Evolutionary conservation across 345 rosid genomes (phyloP).

Genomic region (Eucalyptus lansdowneana): DNA sequence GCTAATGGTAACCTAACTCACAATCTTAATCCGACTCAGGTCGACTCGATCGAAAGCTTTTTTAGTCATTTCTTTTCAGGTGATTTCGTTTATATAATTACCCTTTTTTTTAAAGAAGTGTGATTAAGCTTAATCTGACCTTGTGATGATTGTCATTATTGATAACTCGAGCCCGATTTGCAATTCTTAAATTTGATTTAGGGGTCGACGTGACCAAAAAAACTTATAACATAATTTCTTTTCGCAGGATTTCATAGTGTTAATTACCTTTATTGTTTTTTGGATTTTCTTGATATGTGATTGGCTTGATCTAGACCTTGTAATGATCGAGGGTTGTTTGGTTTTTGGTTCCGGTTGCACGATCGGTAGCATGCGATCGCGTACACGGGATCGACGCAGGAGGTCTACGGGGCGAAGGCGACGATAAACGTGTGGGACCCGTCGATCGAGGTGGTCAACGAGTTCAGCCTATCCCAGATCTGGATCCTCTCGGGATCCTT

Average conservation of each 20-base stretch:
- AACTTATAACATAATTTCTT: rapidly evolving
- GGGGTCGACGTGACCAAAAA: rapidly evolving
- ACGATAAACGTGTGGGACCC: constrained; percentile 99
- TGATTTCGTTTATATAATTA: neutral
- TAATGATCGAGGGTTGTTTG: neutral
- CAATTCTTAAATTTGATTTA: neutral
- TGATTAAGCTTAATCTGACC: neutral
- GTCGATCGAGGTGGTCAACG: constrained; percentile 61
- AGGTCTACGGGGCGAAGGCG: constrained; percentile 76
- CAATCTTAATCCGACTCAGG: neutral
- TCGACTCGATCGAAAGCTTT: neutral
- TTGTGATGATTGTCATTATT: neutral
- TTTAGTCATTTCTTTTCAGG: neutral
- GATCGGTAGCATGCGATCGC: constrained; percentile 82
- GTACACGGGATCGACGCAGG: constrained; percentile 58
- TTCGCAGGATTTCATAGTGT: neutral
- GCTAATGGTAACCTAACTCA: neutral
- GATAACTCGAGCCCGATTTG: rapidly evolving
- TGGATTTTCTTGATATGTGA: neutral
- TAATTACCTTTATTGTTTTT: neutral
- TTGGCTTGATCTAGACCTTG: neutral
- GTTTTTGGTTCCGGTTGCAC: neutral
- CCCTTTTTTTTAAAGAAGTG: too few relatives aligned
- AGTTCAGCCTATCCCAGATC: constrained; percentile 95
- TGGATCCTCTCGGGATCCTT: constrained; percentile 96